phyloP scores from a whole-genome alignment of 345 rosid species.

The Cardamine occulta region DNA sequence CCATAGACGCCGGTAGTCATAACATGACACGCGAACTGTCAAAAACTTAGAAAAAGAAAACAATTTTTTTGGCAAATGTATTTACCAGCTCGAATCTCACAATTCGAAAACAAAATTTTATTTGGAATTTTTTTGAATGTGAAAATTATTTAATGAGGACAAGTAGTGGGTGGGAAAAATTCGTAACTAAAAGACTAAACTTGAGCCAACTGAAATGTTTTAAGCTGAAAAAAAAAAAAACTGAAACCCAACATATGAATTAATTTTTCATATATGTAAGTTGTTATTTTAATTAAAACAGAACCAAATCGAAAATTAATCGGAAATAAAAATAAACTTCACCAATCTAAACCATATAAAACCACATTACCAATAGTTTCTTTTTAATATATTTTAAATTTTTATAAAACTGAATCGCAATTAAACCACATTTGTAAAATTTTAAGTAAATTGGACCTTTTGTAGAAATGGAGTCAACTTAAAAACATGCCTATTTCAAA shows the following conservation, averaged over 20 bases:
- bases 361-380: not conserved
- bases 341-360: not conserved
- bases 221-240: not conserved
- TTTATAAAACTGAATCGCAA: no score
- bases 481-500: not conserved
- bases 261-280: not conserved
- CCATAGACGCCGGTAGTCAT: constrained; percentile 38
- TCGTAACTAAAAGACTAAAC: no score
- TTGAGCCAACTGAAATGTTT: not conserved
- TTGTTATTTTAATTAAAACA: not conserved
- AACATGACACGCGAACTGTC: constrained; percentile 40
- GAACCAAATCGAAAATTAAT: not conserved
- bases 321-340: no score
- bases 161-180: no score
- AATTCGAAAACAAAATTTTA: not conserved
- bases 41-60: not conserved
- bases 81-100: not conserved
- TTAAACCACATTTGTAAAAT: no score
- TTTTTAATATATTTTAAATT: not conserved
- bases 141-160: no score
- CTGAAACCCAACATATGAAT: not conserved
- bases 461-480: not conserved
- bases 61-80: not conserved
- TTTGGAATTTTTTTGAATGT: no score
- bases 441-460: not conserved